Base-by-base conservation (phyloP, 441 rosid genomes). In the Omphalea diandra region DNA sequence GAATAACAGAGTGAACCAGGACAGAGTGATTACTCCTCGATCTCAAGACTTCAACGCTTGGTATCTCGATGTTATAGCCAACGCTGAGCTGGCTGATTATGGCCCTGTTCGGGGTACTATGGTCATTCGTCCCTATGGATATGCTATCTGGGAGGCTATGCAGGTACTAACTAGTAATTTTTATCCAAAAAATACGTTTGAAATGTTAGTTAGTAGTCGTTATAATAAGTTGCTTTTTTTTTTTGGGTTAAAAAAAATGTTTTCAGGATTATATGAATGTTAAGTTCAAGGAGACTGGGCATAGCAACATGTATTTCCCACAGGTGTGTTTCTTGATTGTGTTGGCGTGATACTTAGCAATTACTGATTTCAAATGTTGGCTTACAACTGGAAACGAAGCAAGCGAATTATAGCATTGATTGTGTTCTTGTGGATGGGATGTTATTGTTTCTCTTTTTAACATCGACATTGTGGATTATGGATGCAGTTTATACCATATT, bases 101-200 rank as follows among this genome's bases (percentile, higher is more conserved):
- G 97, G 98, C 53, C 98, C 97, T 0, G 98, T 94, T 71, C 93
- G 97, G 47, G 98, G 98, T 8, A 91, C 97, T 17, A 91, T 94
- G 98, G 97, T 91, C 32, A 94, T 94, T 77, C 89, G 97, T 10
- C 97, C 98, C 0, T 94, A 94, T 44, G 97, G 95, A 38, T 94
- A 90, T 44, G 94, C 98, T 54, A 90, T 94, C 52, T 91, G 97
- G 97, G 97, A 94, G 84, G 96, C 95, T 24, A 94, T 94, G 73
- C 98, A 94, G 97, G 98, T 89, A 20, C 58, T 72, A 5, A n/a
- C n/a, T n/a, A n/a, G n/a, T n/a, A n/a, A 43, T 35, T 69, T 67
- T 43, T 9, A 18, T 41, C n/a, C n/a, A n/a, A n/a, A n/a, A n/a
- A n/a, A n/a, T n/a, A n/a, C n/a, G n/a, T n/a, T n/a, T n/a, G n/a